phyloP scores from a whole-genome alignment of 345 rosid species.

The Erodium maritimum region DNA sequence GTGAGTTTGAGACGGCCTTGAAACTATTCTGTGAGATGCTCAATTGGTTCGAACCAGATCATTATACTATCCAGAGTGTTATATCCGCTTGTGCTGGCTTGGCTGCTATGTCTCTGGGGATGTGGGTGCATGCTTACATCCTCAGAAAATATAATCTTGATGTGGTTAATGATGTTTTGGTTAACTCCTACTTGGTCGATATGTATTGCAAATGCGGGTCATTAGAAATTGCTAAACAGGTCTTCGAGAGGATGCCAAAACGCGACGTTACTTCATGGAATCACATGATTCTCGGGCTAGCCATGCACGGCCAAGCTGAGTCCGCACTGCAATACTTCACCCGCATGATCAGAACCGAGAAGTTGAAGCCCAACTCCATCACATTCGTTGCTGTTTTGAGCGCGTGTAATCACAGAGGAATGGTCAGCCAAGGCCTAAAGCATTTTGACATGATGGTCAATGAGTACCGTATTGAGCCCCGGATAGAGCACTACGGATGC shows the following conservation, averaged over 20 bases:
- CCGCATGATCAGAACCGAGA: constrained; percentile 24
- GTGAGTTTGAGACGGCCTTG: constrained; percentile 45
- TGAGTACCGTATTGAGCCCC: constrained; percentile 50
- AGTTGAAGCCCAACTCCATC: constrained; percentile 41
- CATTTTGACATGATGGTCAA: constrained; percentile 53
- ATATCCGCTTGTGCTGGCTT: constrained; percentile 58
- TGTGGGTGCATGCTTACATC: constrained; percentile 62
- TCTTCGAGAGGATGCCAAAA: constrained; percentile 46
- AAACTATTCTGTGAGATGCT: constrained; percentile 39
- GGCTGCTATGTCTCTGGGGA: constrained; percentile 53
- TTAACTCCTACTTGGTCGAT: constrained; percentile 53
- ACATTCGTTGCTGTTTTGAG: constrained; percentile 54
- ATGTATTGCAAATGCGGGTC: constrained; percentile 84
- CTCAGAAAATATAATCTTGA: constrained; percentile 24
- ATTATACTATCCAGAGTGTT: constrained; percentile 59
- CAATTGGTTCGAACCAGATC: constrained; percentile 45
- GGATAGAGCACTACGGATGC: constrained; percentile 71
- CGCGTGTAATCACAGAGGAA: constrained; percentile 58
- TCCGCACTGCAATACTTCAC: constrained; percentile 39
- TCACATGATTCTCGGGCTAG: constrained; percentile 59
- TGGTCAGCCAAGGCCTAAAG: constrained; percentile 47
- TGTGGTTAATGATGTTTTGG: constrained; percentile 33
- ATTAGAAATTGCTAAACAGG: constrained; percentile 42
- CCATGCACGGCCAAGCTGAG: constrained; percentile 55
- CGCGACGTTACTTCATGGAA: constrained; percentile 71